Conservation (phyloP, 1,284 basidiomycete species). For the Sphagnurus paluster region DNA sequence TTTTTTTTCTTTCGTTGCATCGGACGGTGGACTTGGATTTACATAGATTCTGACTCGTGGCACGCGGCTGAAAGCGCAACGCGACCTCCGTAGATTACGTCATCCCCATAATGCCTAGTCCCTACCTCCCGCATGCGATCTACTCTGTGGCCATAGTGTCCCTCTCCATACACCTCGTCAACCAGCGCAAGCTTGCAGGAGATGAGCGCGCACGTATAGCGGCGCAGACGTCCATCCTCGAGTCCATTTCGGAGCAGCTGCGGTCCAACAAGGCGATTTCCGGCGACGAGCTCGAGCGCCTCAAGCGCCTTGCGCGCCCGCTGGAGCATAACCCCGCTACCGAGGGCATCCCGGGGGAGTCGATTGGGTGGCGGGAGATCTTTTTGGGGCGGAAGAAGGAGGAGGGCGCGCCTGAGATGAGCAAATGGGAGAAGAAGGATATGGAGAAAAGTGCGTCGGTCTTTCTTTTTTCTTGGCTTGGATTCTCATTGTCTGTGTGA, state of each 20-base stretch:
- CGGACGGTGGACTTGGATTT: too few relatives aligned
- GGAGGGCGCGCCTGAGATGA: slow-evolving; percentile 12
- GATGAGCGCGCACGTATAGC: slow-evolving; percentile 22
- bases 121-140: slow-evolving; percentile 26
- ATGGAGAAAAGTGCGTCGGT: slow-evolving; percentile 19
- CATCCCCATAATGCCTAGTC: slow-evolving; percentile 19
- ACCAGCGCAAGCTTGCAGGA: slow-evolving; percentile 11
- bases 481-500: neutral
- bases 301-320: slow-evolving; percentile 23
- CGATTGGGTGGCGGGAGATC: slow-evolving; percentile 23
- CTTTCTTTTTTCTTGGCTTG: neutral
- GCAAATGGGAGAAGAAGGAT: slow-evolving; percentile 23
- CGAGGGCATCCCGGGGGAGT: neutral
- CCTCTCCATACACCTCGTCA: slow-evolving; percentile 26
- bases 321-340: slow-evolving; percentile 3
- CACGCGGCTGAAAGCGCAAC: too few relatives aligned
- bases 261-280: slow-evolving; percentile 20
- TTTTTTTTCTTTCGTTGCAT: too few relatives aligned
- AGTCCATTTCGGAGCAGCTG: slow-evolving; percentile 22
- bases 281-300: slow-evolving; percentile 17
- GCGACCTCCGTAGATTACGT: slow-evolving; percentile 12
- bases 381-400: slow-evolving; percentile 21
- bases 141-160: slow-evolving; percentile 27
- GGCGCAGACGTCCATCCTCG: slow-evolving; percentile 24
- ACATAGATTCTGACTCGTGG: too few relatives aligned